Base-by-base conservation (phyloP, 495 filamentous ascomycete genomes). In the Aspergillus wentii region DNA sequence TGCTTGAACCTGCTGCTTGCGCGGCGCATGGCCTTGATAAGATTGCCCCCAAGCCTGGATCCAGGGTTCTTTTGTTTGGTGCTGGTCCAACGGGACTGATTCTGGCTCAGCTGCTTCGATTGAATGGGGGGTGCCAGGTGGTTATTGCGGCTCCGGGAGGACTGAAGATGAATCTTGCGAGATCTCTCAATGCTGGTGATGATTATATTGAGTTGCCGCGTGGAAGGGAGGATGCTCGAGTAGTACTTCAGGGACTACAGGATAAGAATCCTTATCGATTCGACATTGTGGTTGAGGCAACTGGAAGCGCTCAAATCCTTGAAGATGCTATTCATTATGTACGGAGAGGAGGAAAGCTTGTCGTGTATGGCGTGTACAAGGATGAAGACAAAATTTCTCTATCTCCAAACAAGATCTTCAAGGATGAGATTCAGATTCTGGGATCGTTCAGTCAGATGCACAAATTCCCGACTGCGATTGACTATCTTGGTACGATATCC, bases 1-100 rank as follows among this genome's bases (percentile, higher is more conserved):
- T 80, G 18, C 65, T 80, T 43, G 76, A 80, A 54, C 75, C 77
- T 6, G 75, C 75, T 11, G 78, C 77, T n/a, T 79, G 77, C 42
- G 76, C 77, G 19, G 64, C 66, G 40, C 76, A 80, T 41, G 76
- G 76, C 14, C 64, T 79, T 11, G 76, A 79, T 43, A 75, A 74
- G 57, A 80, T 80, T 47, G 61, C 67, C 1, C 75, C 76, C 1
- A 71, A 69, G 44, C 52, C 76, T 20, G 74, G 46, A 26, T 49
- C 46, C 10, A 40, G 26, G 8, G 41, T 40, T 17, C 35, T 59
- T 9, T 39, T 56, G 18, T 74, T 78, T 50, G 75, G 74, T 28
- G 73, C 76, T 36, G 76, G 76, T 15, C 76, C 76, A 23, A 80
- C 75, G 33, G 73, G 73, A 38, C 58, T 71, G 14, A 58, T 65